Evolutionary conservation across 2,329 filamentous ascomycete genomes (phyloP).

Genomic region (Phyllosticta ampelicida): DNA sequence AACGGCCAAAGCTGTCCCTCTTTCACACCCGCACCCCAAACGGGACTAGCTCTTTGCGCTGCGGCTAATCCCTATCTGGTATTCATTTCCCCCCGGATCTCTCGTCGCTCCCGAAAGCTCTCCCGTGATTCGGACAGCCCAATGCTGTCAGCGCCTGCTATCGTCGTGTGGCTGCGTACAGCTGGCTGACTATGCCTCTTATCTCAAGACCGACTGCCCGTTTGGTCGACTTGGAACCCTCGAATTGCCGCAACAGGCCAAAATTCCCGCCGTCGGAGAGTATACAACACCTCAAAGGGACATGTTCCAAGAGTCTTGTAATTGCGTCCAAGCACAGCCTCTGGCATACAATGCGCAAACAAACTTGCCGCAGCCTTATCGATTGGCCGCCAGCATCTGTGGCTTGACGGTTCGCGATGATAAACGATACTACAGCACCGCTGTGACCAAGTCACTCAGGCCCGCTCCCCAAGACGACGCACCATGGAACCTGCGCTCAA

Average conservation of each 20-base stretch:
- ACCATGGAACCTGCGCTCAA: neutral
- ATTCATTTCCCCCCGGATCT: slow-evolving; percentile 6
- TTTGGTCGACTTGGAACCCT: neutral
- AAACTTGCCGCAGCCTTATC: neutral
- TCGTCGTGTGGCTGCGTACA: neutral
- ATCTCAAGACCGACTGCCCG: neutral
- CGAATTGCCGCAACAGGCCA: slow-evolving; percentile 6
- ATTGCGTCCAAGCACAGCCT: neutral
- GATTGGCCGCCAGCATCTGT: neutral
- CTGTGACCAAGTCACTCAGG: neutral
- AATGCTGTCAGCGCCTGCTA: neutral
- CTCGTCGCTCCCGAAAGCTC: neutral
- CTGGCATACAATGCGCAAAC: neutral
- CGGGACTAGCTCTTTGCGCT: neutral
- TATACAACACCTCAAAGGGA: neutral
- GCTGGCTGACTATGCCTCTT: neutral
- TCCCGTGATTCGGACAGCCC: neutral
- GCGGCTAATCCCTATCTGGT: slow-evolving; percentile 4
- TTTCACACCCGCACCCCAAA: neutral
- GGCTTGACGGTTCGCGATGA: neutral
- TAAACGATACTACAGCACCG: neutral
- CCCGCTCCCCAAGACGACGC: neutral
- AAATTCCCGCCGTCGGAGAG: slow-evolving; percentile 5
- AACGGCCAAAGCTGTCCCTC: neutral
- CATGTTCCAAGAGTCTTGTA: neutral